Conservation (phyloP, 1,284 basidiomycete genomes). For the Takashimella tepidaria region DNA sequence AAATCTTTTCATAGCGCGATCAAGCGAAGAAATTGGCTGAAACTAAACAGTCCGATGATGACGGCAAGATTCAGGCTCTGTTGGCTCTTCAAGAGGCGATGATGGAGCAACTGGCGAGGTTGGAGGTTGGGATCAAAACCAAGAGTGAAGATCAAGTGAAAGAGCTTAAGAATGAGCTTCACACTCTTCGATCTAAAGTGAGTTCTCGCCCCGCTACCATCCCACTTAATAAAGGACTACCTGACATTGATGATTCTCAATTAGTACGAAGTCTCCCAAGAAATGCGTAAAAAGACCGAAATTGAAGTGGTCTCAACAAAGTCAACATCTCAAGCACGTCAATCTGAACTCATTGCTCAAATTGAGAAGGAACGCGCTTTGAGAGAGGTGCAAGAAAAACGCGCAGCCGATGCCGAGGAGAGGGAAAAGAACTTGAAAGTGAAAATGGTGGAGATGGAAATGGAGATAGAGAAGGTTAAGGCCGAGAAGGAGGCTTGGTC, state of each 20-base stretch:
- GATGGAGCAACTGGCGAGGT: background rate
- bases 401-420: constrained; percentile 12
- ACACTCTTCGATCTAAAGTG: background rate
- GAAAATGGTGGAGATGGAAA: constrained; percentile 8
- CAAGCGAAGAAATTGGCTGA: no score
- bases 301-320: background rate
- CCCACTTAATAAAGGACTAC: no score
- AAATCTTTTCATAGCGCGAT: background rate
- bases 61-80: background rate
- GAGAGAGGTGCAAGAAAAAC: background rate
- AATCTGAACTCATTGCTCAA: background rate
- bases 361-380: constrained; percentile 13
- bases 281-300: background rate
- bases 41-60: background rate
- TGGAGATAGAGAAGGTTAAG: constrained; percentile 8
- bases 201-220: no score
- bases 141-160: background rate
- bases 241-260: no score
- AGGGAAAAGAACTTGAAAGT: constrained; percentile 16
- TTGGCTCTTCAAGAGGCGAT: background rate
- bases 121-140: background rate
- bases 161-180: background rate
- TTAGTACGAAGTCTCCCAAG: background rate
- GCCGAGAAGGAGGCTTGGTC: constrained; percentile 16
- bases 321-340: background rate